phyloP scores from a whole-genome alignment of 2,329 filamentous ascomycete genomes.

The Fusarium compactum region DNA sequence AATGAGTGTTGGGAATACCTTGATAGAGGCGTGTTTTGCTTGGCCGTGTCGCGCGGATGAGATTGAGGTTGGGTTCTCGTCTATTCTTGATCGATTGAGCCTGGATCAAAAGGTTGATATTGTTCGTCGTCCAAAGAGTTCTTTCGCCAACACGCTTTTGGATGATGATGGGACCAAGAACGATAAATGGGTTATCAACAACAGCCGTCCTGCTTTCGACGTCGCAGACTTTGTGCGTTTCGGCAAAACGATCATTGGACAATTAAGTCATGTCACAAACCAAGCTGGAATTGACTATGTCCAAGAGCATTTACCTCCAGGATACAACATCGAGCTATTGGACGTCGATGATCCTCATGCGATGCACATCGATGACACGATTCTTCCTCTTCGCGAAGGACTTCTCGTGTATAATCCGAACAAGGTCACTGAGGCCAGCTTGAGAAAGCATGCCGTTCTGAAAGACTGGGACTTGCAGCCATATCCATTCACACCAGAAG shows the following conservation, averaged over 20 bases:
- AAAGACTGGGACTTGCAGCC: neutral
- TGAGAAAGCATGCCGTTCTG: neutral
- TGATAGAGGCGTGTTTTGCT: neutral
- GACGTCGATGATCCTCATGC: neutral
- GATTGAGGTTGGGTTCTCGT: neutral
- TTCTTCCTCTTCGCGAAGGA: neutral
- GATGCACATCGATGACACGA: neutral
- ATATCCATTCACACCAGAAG: neutral
- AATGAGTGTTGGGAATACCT: neutral
- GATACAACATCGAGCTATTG: neutral
- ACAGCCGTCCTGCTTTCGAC: neutral
- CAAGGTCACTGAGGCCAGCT: neutral
- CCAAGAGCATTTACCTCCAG: rapidly evolving
- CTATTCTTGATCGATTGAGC: neutral
- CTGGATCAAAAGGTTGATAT: neutral
- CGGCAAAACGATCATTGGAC: rapidly evolving
- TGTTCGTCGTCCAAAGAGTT: neutral
- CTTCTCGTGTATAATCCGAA: neutral
- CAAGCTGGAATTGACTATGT: neutral
- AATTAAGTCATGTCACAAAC: neutral
- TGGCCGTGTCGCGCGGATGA: neutral
- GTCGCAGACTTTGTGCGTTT: neutral
- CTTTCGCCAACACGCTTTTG: neutral
- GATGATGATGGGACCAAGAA: neutral
- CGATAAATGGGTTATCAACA: neutral